phyloP scores from a whole-genome alignment of 2,329 filamentous ascomycete genomes.

The Colletotrichum lindemuthianum region DNA sequence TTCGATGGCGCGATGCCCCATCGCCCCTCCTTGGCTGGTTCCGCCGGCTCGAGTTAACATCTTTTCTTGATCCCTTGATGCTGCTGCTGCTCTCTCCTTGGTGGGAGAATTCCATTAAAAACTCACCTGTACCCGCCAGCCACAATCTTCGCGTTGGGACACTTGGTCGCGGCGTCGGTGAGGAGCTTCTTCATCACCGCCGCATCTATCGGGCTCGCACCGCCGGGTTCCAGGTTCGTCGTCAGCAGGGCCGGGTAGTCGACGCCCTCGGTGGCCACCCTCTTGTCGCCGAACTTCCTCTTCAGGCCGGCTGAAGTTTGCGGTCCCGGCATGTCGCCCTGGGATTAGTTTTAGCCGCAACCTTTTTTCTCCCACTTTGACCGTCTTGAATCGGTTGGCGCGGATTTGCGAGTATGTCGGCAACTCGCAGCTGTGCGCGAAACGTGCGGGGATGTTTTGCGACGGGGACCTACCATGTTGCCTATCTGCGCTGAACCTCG shows the following conservation, averaged over 20 bases:
- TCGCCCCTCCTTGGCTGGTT: constrained; percentile 45
- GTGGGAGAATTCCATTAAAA: no score
- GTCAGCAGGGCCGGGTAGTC: constrained; percentile 47
- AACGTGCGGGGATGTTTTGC: not conserved
- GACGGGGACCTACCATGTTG: constrained; percentile 46
- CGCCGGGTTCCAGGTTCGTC: constrained; percentile 45
- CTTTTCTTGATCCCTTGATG: rapidly evolving
- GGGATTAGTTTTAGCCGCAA: constrained; percentile 2
- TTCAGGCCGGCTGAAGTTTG: constrained; percentile 35
- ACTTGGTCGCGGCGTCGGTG: constrained; percentile 47
- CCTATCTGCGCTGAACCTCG: constrained; percentile 50
- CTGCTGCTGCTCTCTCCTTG: no score
- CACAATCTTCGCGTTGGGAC: constrained; percentile 47
- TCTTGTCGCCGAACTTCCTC: constrained; percentile 34
- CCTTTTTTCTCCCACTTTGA: constrained; percentile 3
- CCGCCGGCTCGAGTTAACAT: rapidly evolving
- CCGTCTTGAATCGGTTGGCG: not conserved
- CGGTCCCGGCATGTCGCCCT: constrained; percentile 37
- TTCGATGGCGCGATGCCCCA: constrained; percentile 41
- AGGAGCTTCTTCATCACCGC: constrained; percentile 45
- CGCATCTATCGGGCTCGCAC: constrained; percentile 45
- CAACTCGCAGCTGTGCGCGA: not conserved
- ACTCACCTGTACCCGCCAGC: constrained; percentile 49
- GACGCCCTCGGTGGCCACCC: constrained; percentile 41
- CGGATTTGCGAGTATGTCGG: no score